Percentiles rank a stretch among this genome's conserved stretches.
These are phyloP conservation scores for Taxillus chinensis DNA, from an alignment of 164 flowering plant genomes.

Conservation along the genomic window DNA sequence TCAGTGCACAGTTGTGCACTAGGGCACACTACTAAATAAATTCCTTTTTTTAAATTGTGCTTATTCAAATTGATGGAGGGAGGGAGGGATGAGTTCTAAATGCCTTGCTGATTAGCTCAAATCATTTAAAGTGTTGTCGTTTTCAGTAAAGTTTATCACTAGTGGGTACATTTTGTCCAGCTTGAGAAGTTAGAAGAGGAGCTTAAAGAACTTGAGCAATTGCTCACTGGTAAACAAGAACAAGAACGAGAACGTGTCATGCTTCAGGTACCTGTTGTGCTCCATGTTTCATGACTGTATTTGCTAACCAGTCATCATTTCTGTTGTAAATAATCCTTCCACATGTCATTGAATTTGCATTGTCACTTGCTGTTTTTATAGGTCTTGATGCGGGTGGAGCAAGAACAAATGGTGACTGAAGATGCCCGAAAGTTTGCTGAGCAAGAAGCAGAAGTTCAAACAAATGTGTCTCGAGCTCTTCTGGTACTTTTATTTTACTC, in stretches of 20 bases:
- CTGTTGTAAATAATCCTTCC: background rate
- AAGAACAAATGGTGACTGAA: slow-evolving; percentile 87
- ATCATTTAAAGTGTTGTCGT: too few relatives aligned
- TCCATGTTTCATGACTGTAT: background rate
- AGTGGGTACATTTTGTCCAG: slow-evolving; percentile 18
- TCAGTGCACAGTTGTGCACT: too few relatives aligned
- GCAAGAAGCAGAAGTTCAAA: slow-evolving; percentile 90
- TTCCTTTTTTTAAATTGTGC: too few relatives aligned
- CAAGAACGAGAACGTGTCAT: slow-evolving; percentile 86
- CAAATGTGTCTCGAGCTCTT: slow-evolving; percentile 76
- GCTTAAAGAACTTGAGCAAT: slow-evolving; percentile 51
- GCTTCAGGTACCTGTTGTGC: slow-evolving; percentile 59
- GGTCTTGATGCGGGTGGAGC: slow-evolving; percentile 96
- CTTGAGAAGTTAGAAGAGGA: slow-evolving; percentile 85
- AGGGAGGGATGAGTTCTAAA: too few relatives aligned
- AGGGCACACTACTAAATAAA: too few relatives aligned
- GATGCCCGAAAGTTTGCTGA: slow-evolving; percentile 93
- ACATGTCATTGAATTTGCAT: background rate
- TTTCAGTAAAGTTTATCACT: too few relatives aligned
- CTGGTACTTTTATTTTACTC: slow-evolving; percentile 38
- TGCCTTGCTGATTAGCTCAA: too few relatives aligned
- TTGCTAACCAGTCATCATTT: background rate
- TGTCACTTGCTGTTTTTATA: slow-evolving; percentile 10
- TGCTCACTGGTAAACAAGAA: slow-evolving; percentile 82
- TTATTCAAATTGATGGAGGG: too few relatives aligned